Evolutionary conservation across 2,329 filamentous ascomycete genomes (phyloP), one percentile per base, ranked within the genome.

Genomic region (Pyrenophora seminiperda): DNA sequence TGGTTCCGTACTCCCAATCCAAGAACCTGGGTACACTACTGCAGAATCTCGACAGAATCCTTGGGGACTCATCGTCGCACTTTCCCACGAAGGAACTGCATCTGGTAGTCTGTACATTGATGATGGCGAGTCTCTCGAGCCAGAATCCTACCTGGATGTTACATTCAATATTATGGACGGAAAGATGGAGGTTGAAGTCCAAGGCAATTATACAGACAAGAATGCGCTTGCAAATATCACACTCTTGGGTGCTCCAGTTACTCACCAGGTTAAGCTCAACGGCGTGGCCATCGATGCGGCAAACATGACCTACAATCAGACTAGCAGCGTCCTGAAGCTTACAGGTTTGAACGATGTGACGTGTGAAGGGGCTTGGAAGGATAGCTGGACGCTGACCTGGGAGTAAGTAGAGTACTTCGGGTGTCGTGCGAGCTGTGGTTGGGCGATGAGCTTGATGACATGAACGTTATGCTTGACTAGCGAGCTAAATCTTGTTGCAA

Each of bases 11-110:
- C 66, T 91, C 1, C 86, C 89, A 0, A 79, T 83, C 52, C 88
- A 91, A 60, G 81, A 88, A 65, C 81, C 87, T 0, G 85, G 80
- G 0, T 75, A 88, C 72, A 91, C 88, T 2, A 91, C 87, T 0
- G 72, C 77, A 0, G 83, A 83, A 29, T 82, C 80, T 15, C 79
- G 88, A 29, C 76, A 78, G 40, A 88, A 83, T 39, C 80, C 84
- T 0, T 92, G 88, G 86, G 82, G 81, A 6, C 58, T 92, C 32
- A 75, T 91, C 7, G 81, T 83, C 1, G 85, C 87, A 2, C 78
- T 89, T 1, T 78, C 81, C 54, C 61, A 65, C 1, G 63, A 79
- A 13, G 83, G 84, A 0, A 68, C 72, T 1, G 88, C 89, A 0
- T 74, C 63, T 2, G 89, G 89, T 0, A 70, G 75, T 14, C 70